Evolutionary conservation across 768 basidiomycete genomes (phyloP), one percentile per base, ranked within the genome.

Genomic region (Scleroderma bovista): DNA sequence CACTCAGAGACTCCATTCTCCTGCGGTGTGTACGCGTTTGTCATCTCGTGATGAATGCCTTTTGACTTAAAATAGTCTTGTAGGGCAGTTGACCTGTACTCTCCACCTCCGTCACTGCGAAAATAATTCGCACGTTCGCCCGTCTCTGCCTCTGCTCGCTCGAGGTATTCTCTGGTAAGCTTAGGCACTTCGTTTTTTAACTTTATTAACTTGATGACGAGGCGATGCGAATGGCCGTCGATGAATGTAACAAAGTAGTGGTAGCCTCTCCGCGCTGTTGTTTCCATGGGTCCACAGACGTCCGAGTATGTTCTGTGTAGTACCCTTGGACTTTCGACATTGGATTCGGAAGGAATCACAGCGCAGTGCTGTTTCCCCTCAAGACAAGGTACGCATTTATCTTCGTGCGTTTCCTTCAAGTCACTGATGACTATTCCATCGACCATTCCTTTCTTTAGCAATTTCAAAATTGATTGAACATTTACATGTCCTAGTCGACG

Each of bases 1-100:
- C 67, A 51, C 50, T 79, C 72, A 3, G 72, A 72, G 4, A 74
- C 63, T 20, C 73, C 67, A 52, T 77, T 78, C 46, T 76, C 70
- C 57, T 75, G 67, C 2, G 71, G 71, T 46, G 61, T 57, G 39
- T 59, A 44, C 6, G 59, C 52, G 9, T 55, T 57, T n/a, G n/a
- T 58, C 13, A 47, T 55, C 32, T 65, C 52, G 31, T 57, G 50
- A 8, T 37, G 29, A 22, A 63, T 62, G 0, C 57, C 56, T 16
- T 56, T 51, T 8, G 29, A 44, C 1, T 24, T 4, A 2, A 60
- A 48, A 48, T 48, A 61, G 2, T 16, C 31, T 2, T 42, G n/a
- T 26, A 53, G 51, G 9, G 23, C 43, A 8, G 8, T 41, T 15
- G 19, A 49, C 9, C 45, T 33, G 38, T 58, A 69, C 52, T 69